These are phyloP conservation scores for Keithomyces neogunnii DNA, from an alignment of 2,329 filamentous ascomycete species.

Conservation along the genomic window DNA sequence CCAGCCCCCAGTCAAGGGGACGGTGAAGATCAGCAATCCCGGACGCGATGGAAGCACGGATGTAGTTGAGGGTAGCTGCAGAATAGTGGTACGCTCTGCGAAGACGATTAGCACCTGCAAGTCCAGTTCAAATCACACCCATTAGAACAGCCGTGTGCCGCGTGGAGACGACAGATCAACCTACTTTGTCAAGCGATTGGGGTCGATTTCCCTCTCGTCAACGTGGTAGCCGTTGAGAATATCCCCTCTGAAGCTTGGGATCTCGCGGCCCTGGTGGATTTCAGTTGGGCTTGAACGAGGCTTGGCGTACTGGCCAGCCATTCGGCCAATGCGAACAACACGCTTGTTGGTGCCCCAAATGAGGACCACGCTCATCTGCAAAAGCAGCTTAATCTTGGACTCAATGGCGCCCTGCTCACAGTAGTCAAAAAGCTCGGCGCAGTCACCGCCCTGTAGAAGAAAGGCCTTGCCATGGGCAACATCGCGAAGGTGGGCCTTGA, in stretches of 20 bases:
- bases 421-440: slow-evolving; percentile 95
- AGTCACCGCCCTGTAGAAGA: slow-evolving; percentile 91
- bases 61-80: slow-evolving; percentile 87
- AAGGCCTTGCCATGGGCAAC: slow-evolving; percentile 89
- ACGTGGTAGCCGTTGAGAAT: slow-evolving; percentile 84
- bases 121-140: not conserved
- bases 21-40: slow-evolving; percentile 91
- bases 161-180: slow-evolving; percentile 8
- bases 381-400: slow-evolving; percentile 88
- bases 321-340: slow-evolving; percentile 88
- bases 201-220: slow-evolving; percentile 72
- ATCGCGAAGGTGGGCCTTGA: slow-evolving; percentile 72
- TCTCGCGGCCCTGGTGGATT: slow-evolving; percentile 66
- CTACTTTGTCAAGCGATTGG: slow-evolving; percentile 67
- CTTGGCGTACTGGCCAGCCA: slow-evolving; percentile 97
- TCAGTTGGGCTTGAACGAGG: slow-evolving; percentile 85
- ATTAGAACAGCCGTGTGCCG: not conserved
- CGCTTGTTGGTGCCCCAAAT: slow-evolving; percentile 79
- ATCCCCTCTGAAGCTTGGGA: slow-evolving; percentile 88
- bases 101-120: slow-evolving; percentile 2
- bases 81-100: slow-evolving; percentile 86
- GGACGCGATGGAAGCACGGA: slow-evolving; percentile 72
- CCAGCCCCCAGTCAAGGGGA: slow-evolving; percentile 89
- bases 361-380: slow-evolving; percentile 94
- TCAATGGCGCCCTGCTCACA: slow-evolving; percentile 85